phyloP scores from a whole-genome alignment of 1,284 basidiomycete genomes.

The Ganoderma sp. region DNA sequence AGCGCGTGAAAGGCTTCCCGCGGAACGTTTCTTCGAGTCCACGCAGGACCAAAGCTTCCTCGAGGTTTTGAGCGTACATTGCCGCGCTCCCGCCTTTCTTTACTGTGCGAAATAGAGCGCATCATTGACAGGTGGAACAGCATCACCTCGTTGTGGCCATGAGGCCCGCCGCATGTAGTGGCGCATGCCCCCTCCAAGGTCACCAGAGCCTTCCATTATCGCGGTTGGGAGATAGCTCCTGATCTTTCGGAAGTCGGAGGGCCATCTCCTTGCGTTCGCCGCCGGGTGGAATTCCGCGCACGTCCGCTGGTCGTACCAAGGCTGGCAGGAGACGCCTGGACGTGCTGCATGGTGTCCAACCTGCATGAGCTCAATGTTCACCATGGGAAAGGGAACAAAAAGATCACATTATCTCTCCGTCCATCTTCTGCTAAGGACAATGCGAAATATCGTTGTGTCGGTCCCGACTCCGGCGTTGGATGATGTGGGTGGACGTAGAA shows the following conservation, averaged over 20 bases:
- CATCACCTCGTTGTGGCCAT: slow-evolving; percentile 31
- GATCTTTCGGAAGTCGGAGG: not conserved
- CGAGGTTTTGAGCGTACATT: not conserved
- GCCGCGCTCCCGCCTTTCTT: not conserved
- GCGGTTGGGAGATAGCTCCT: not conserved
- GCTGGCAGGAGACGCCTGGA: not conserved
- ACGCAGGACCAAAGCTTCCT: not conserved
- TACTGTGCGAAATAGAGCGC: not conserved
- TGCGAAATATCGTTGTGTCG: not conserved
- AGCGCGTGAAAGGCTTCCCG: not conserved
- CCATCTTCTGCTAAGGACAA: not conserved
- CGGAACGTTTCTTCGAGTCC: not conserved
- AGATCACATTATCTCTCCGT: not conserved
- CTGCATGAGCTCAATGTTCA: too few relatives aligned
- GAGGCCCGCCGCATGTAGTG: slow-evolving; percentile 31
- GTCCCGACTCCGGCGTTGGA: not conserved
- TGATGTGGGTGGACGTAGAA: not conserved
- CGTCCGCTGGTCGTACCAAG: not conserved
- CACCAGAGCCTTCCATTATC: slow-evolving; percentile 4
- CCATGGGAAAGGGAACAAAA: too few relatives aligned
- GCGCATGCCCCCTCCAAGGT: slow-evolving; percentile 4
- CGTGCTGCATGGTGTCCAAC: not conserved
- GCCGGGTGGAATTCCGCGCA: not conserved
- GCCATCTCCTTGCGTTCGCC: not conserved
- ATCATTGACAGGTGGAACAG: not conserved